Base-by-base conservation (phyloP, 1,284 basidiomycete genomes). In the Cystobasidium sp. region DNA sequence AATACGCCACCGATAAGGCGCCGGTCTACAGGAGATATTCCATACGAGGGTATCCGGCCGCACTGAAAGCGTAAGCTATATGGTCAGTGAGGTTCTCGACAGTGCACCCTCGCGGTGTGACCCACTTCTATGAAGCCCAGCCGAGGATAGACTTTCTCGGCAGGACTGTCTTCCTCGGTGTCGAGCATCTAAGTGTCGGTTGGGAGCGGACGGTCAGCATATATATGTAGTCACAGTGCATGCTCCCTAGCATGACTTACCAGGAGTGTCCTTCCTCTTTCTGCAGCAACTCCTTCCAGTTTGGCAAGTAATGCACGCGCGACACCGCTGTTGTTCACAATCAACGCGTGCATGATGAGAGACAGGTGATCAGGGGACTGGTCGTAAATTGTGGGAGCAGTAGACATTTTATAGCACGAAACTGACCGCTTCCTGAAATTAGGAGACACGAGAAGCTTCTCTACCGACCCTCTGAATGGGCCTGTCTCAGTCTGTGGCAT, bases 371-470 rank as follows among this genome's bases (percentile, higher is more conserved):
- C 31, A 31, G 31, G 31, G 5, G 31, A 31, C 31, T 31, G 31
- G 31, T 5, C 31, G 31, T 31, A 1, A n/a, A 4, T 2, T 4
- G 18, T 14, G 24, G 55, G 55, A 44, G 53, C 10, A 43, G 31
- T 53, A 44, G 51, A 24, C 2, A 46, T 5, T 46, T 2, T 66
- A 24, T 16, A 55, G 49, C 10, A 52, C 12, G 55, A 1, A 41
- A 37, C 62, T 20, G 37, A 70, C 68, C 68, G 20, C 44, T 62
- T 47, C 12, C 68, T 37, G 24, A 70, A 62, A 47, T 70, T 46
- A 8, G 68, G 68, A n/a, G 56, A 62, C 4, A 70, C 68, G 4
- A 70, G 56, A 4, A 70, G 58, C 68, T 70, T 70, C 47, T 70
- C 68, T 44, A 63, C 58, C 10, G 24, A 24, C 10, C 58, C 68